Base-by-base conservation (phyloP, 148 eudicot species). In the Vaccinium vitisidaea region DNA sequence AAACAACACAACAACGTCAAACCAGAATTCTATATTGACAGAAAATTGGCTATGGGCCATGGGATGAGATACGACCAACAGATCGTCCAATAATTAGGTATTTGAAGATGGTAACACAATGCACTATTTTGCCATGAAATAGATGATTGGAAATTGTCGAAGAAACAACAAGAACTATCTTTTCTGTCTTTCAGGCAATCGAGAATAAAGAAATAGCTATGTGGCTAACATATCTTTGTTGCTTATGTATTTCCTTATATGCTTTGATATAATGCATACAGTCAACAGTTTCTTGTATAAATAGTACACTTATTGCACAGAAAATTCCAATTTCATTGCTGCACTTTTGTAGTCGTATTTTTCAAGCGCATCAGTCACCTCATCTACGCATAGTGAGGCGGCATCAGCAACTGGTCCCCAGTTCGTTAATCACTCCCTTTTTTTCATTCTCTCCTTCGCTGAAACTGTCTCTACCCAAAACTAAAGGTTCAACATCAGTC, bases 381-480 rank as follows among this genome's bases (percentile, higher is more conserved):
- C 48, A 15, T 55, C n/a, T 27, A 15, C 12, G 1, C 61, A 53
- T 27, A 15, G 23, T 65, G 63, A 79, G 32, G 43, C 30, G 43
- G 43, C 61, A 54, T 54, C 36, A n/a, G 12, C 65, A 16, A 53
- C 8, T 23, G 10, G 21, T 30, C 52, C 13, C 43, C 67, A 23
- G 16, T 76, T 54, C 30, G 77, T 14, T 83, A 83, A 76, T 2
- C 46, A 43, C 10, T 71, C 6, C n/a, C 43, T 19, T 4, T 67
- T 25, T 76, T 19, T 50, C 21, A 32, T 43, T 75, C 25, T 1
- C 56, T 48, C 54, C 15, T 76, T 43, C n/a, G 50, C 71, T 10
- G 19, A 76, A 76, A 76, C 79, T 2, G 5, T 81, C 50, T 49
- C 23, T 8, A 70, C 27, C 67, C 86, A 84, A 52, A 13, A 58